Evolutionary conservation across 176 grass and related monocot species (phyloP), one percentile per base, ranked within the genome.

Genomic region (Dactylis glomerata): DNA sequence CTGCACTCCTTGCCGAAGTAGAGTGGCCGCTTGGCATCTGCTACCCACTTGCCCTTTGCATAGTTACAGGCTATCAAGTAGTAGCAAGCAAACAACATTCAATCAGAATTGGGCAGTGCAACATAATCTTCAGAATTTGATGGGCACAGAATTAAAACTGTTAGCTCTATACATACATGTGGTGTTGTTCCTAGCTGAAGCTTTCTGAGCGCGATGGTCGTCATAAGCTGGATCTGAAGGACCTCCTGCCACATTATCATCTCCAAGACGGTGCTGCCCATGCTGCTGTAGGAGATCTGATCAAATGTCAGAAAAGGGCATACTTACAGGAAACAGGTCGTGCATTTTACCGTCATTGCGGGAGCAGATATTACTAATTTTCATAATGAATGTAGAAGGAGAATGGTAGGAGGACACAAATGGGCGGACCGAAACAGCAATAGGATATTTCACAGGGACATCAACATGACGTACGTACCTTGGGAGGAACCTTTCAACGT

Each of bases 1-100:
- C 89, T 94, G 86, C 95, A 94, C 78, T 88, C 86, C 1, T 84
- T 91, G 27, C 95, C 95, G 6, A 90, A 94, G 83, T 97, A 97
- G 34, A 97, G 81, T 45, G 95, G 95, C 34, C 82, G 36, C 17
- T 51, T 89, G 30, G 57, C 57, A 72, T 97, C 95, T 84, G 75
- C 62, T 17, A 97, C 87, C 95, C 95, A 97, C 73, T 84, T 94
- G 22, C 95, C 95, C 66, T 94, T 92, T 78, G 88, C 90, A 79
- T 84, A 97, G 73, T 94, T 94, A 69, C 95, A 97, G 17, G 87
- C 95, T 97, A 82, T 61, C 15, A 57, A 80, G 34, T 36, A 36
- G 34, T 36, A 6, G 3, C n/a, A 57, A 1, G 64, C 8, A 73
- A 73, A 51, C 11, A 71, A 13, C 28, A 55, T 14, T 55, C 37